Percentiles rank a stretch among this genome's conserved stretches.
Evolutionary conservation across 805 yeast species (phyloP).

Genomic region (Nakazawaea peltata): DNA sequence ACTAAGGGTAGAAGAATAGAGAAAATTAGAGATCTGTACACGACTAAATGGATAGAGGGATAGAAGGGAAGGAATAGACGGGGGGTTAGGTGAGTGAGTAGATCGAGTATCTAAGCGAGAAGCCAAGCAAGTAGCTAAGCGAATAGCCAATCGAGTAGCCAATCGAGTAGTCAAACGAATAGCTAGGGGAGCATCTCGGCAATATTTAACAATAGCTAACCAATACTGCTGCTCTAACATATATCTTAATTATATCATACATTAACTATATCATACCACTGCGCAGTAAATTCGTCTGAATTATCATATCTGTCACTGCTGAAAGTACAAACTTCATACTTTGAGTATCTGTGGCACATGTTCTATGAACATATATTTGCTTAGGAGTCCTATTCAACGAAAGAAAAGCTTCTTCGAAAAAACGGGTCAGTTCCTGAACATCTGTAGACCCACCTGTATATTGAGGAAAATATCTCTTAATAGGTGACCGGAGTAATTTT

Average conservation of each 20-base stretch:
- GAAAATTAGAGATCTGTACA: too few species aligned
- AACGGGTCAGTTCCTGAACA: constrained; percentile 58
- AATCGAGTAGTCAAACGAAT: too few species aligned
- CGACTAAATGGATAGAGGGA: too few species aligned
- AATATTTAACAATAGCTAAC: too few species aligned
- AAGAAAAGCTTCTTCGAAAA: constrained; percentile 62
- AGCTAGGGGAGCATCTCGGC: too few species aligned
- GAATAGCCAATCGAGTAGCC: too few species aligned
- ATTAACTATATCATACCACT: constrained; percentile 55
- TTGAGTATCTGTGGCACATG: constrained; percentile 91
- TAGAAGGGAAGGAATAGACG: neutral
- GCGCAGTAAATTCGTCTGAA: constrained; percentile 71
- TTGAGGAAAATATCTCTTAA: constrained; percentile 70
- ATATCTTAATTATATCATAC: too few species aligned
- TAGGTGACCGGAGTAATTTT: constrained; percentile 59
- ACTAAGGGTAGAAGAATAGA: too few species aligned
- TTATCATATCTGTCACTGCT: constrained; percentile 88
- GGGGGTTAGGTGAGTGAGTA: neutral
- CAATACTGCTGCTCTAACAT: too few species aligned
- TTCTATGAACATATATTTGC: constrained; percentile 85
- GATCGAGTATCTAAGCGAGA: too few species aligned
- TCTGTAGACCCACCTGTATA: constrained; percentile 60
- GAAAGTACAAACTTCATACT: constrained; percentile 85
- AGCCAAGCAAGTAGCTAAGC: too few species aligned
- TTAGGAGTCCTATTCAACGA: constrained; percentile 53